Evolutionary conservation across 2,329 filamentous ascomycete genomes (phyloP).

Genomic region (Xylariomycetidae sp.): DNA sequence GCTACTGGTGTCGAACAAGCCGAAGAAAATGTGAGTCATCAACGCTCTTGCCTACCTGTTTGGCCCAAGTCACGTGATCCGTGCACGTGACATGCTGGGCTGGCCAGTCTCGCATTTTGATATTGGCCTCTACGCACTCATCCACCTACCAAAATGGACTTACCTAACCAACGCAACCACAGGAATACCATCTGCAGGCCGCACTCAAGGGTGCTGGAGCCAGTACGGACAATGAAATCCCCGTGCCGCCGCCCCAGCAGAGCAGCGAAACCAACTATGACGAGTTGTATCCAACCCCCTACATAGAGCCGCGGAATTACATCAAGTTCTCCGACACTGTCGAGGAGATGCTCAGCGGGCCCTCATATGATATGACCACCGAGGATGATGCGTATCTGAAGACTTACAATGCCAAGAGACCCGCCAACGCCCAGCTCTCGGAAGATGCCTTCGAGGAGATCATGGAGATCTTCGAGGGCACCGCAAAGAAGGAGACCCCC

Average conservation of each 20-base stretch:
- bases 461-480: constrained; percentile 93
- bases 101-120: not conserved
- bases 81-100: constrained; percentile 35
- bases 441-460: constrained; percentile 91
- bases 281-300: constrained; percentile 72
- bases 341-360: constrained; percentile 78
- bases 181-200: constrained; percentile 95
- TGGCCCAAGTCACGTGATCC: constrained; percentile 41
- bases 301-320: constrained; percentile 83
- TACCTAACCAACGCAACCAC: constrained; percentile 14
- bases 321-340: constrained; percentile 98
- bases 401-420: constrained; percentile 72
- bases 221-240: constrained; percentile 56
- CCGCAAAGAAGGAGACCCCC: constrained; percentile 74
- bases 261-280: constrained; percentile 71
- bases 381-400: constrained; percentile 85
- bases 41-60: constrained; percentile 24
- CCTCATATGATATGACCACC: constrained; percentile 88
- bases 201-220: constrained; percentile 56
- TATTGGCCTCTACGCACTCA: constrained; percentile 7
- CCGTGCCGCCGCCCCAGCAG: constrained; percentile 58
- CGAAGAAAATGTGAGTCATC: constrained; percentile 88
- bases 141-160: no score
- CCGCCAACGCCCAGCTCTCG: constrained; percentile 59
- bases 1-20: constrained; percentile 95